Evolutionary conservation across 108 stramenopile genomes (phyloP), one percentile per base, ranked within the genome.

Genomic region (Fistulifera solaris): DNA sequence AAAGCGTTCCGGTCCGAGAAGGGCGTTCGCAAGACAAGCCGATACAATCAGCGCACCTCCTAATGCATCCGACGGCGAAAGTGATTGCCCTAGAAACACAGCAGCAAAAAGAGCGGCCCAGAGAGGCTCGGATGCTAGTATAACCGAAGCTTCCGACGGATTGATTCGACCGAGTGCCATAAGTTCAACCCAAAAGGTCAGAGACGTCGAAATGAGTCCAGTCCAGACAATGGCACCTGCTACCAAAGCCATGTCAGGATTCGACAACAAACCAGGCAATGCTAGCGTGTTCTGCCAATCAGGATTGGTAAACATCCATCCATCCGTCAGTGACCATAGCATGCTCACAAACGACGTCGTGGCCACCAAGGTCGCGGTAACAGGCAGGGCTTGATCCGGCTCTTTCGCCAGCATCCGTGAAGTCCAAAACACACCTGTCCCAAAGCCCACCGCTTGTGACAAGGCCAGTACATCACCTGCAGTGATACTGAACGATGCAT

Each of bases 61-160:
- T 0, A 71, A 67, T 19, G 45, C 53, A 53, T 84, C 78, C 38
- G 65, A 59, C 0, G 51, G n/a, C 19, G 67, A 63, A 44, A 85
- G 67, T 12, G 54, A 38, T 38, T 76, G 71, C 18, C 49, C 41
- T 7, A 81, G 41, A 31, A 70, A 59, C 11, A 75, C 18, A 3
- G 70, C 50, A 10, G 75, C 78, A 62, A 86, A 82, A 0, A 74
- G 50, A 15, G 80, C 78, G 4, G 80, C 85, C 80, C 80, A 86
- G n/a, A 86, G 40, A 0, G 85, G 80, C 52, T 86, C 85, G 7
- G 76, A 79, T 2, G 80, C 78, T 54, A 86, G 58, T 22, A 86
- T 67, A 16, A 86, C 85, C 17, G 75, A 64, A 43, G 85, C 81
- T 60, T 87, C 81, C 0, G 62, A 51, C 15, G 75, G 58, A 0